Percentiles rank a stretch among this genome's conserved stretches.
Conservation (phyloP, 148 eudicot species). For the Suaeda aralocaspica region DNA sequence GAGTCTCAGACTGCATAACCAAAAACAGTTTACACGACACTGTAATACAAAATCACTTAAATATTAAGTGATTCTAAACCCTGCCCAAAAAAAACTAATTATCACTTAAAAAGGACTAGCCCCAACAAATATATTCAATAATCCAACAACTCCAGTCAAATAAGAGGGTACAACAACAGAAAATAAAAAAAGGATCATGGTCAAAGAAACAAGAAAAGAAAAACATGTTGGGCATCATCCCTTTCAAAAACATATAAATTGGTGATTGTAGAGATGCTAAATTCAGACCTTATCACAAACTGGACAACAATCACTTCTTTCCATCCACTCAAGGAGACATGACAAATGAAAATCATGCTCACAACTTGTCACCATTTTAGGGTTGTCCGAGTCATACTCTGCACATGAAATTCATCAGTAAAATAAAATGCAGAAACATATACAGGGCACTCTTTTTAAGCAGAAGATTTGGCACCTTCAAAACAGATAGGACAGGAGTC, state of each 20-base stretch:
- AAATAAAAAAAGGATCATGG: neutral
- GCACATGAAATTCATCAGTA: slow-evolving; percentile 23
- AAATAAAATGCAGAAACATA: neutral
- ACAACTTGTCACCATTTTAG: slow-evolving; percentile 64
- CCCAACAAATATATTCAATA: neutral
- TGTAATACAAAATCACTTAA: no score
- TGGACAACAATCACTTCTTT: slow-evolving; percentile 89
- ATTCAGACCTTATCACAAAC: slow-evolving; percentile 76
- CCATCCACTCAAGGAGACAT: slow-evolving; percentile 98
- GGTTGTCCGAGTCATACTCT: slow-evolving; percentile 79
- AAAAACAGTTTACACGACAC: no score
- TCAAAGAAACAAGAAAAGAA: neutral
- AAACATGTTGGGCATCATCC: neutral
- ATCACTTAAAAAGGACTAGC: neutral
- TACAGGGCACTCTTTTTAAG: neutral
- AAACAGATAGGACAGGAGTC: slow-evolving; percentile 89
- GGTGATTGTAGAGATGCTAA: neutral
- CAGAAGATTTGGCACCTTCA: slow-evolving; percentile 48
- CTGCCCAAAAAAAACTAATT: no score
- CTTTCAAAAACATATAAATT: neutral
- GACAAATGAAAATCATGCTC: slow-evolving; percentile 89
- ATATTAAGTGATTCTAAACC: no score
- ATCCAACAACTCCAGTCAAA: neutral
- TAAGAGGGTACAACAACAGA: no score
- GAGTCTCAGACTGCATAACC: no score